Evolutionary conservation across 257 asterid species (phyloP), one percentile per base, ranked within the genome.

Genomic region (Nicotiana obtusifolia): DNA sequence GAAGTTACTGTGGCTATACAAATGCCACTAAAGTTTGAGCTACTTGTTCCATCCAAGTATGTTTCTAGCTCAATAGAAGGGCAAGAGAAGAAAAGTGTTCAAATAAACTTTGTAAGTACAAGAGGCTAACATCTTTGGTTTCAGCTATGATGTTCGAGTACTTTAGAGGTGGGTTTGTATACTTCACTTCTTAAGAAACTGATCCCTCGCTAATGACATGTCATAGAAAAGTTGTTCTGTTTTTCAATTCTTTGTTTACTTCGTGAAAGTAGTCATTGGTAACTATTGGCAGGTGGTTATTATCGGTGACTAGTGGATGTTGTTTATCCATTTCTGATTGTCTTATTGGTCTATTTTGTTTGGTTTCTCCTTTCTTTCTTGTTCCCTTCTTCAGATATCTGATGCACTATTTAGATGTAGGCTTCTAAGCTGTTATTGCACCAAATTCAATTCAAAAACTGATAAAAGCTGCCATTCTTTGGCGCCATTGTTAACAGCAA

Each of bases 1-100:
- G 90, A 84, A 75, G 89, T 88, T 82, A 85, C 86, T 2, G 87
- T 82, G 53, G 87, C 89, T 8, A 87, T 86, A 1, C 89, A 85
- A 73, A 85, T 85, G 76, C 86, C 71, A 75, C 86, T 16, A 41
- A 84, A 84, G 83, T 20, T 71, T 84, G 81, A 84, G 86, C n/a
- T 67, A 79, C 79, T 78, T 19, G 84, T 83, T 87, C 26, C 92
- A 90, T 68, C 89, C 90, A 77, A 87, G 87, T 1, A 17, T 56
- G 85, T 41, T 16, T 52, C 53, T 17, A 84, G 77, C 19, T 84
- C 44, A 17, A 83, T 17, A 56, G 61, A 5, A 15, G 28, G 26
- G 33, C 59, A 3, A 9, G 68, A 4, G 81, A 71, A 22, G 59
- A 7, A 78, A 37, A 73, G 73, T n/a, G 47, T 13, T 3, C 22